Base-by-base conservation (phyloP, 2,329 filamentous ascomycete genomes). In the Aschersonia sp. region DNA sequence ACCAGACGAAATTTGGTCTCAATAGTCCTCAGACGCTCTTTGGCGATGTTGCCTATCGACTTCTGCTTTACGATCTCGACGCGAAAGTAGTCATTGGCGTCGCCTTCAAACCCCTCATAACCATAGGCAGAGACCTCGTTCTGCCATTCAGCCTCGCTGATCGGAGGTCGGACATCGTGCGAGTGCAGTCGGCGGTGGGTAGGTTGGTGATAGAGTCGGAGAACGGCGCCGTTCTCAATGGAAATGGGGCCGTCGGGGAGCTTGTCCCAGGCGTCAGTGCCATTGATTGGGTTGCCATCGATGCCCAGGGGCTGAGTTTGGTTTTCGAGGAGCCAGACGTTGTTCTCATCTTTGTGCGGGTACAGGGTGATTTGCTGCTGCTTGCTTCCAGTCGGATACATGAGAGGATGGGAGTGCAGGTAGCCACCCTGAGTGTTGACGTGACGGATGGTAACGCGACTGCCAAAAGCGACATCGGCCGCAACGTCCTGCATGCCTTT, bases 331-430 rank as follows among this genome's bases (percentile, higher is more conserved):
- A 96, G 68, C 79, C 87, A 98, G 49, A 94, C 58, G 63, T 98
- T 98, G 76, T 98, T 98, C 62, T 95, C 87, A 59, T 98, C 92
- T 75, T 97, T 97, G 76, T 98, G 92, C 6, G 92, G 92, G 60
- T 98, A 98, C 4, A 98, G 79, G 1, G 92, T 98, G 57, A 98
- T 87, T 64, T 98, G 92, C 65, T 98, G 92, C 69, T 98, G 94
- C 73, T 96, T 94, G 75, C 88, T 96, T 55, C 92, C 92, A 7
- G 81, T 87, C 4, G 92, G 92, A 63, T 97, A 98, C 92, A 98
- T 98, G 62, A 96, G 83, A 57, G 81, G 79, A 65, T 98, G 92
- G 6, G 92, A 97, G 69, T 98, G 92, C 47, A 98, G 78, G 64
- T 98, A 98, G 47, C 92, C 92, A 57, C 92, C 92, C 63, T 98